phyloP scores from a whole-genome alignment of 257 asterid species.

The Haberlea rhodopensis region DNA sequence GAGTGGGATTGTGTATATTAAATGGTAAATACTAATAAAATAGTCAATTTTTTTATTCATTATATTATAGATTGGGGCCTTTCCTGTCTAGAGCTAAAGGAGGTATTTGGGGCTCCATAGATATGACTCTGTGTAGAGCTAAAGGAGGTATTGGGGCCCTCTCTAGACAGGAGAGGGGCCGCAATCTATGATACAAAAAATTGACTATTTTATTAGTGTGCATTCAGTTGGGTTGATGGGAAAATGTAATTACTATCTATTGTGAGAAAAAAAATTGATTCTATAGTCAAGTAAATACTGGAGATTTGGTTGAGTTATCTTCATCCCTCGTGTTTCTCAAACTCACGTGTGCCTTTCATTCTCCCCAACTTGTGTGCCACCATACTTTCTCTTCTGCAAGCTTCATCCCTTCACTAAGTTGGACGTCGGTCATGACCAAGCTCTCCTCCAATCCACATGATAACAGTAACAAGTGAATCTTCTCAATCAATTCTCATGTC shows the following conservation, averaged over 20 bases:
- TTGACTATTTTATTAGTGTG: too few relatives aligned
- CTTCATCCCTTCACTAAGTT: neutral
- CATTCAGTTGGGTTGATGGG: neutral
- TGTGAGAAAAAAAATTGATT: neutral
- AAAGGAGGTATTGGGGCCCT: too few relatives aligned
- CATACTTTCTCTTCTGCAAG: neutral
- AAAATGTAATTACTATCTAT: neutral
- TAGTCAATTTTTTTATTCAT: too few relatives aligned
- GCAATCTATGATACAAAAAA: too few relatives aligned
- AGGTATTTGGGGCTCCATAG: too few relatives aligned
- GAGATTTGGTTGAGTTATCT: neutral
- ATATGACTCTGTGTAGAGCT: too few relatives aligned
- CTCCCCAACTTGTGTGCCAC: neutral
- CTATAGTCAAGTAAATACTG: neutral
- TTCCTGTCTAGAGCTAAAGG: too few relatives aligned
- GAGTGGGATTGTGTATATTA: too few relatives aligned
- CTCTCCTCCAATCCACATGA: neutral
- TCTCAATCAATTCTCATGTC: neutral
- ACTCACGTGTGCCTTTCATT: neutral
- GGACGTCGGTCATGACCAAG: neutral
- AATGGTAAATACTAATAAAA: too few relatives aligned
- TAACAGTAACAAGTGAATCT: neutral
- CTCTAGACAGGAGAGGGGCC: too few relatives aligned
- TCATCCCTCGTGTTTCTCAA: neutral
- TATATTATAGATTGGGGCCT: too few relatives aligned